Conservation (phyloP, 306 rosid species). For the Quercus alba region DNA sequence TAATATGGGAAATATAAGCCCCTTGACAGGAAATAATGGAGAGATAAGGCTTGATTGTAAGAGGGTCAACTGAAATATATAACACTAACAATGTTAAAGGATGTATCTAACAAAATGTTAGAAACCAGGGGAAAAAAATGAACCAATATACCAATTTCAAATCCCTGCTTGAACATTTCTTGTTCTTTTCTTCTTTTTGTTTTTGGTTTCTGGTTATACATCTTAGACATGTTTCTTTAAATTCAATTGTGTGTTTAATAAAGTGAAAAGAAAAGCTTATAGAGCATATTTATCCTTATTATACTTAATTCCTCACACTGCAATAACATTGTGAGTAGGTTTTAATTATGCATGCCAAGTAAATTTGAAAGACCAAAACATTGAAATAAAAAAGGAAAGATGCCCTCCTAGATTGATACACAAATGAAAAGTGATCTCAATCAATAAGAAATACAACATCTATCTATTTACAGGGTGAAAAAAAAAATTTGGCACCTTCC, state of each 20-base stretch:
- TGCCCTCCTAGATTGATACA: neutral
- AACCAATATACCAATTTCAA: too few species aligned
- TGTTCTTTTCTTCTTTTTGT: too few species aligned
- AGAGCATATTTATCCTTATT: neutral
- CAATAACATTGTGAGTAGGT: neutral
- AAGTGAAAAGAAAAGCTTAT: too few species aligned
- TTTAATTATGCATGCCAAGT: neutral
- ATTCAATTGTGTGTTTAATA: too few species aligned
- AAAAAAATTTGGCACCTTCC: constrained; percentile 2
- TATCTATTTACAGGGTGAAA: constrained; percentile 12
- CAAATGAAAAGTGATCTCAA: neutral
- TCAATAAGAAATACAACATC: constrained; percentile 2
- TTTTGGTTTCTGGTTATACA: too few species aligned
- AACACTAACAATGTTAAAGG: neutral
- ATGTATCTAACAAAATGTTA: neutral
- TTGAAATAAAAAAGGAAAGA: neutral
- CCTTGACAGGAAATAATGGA: constrained; percentile 35
- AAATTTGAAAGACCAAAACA: neutral
- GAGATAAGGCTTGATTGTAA: constrained; percentile 41
- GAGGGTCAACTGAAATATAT: constrained; percentile 22
- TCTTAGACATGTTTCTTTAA: too few species aligned
- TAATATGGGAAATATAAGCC: constrained; percentile 35
- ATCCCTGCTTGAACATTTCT: too few species aligned
- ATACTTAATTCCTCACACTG: neutral
- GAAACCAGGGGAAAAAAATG: too few species aligned